phyloP scores from a whole-genome alignment of 2,329 filamentous ascomycete genomes.

The Xylariaceae sp. region DNA sequence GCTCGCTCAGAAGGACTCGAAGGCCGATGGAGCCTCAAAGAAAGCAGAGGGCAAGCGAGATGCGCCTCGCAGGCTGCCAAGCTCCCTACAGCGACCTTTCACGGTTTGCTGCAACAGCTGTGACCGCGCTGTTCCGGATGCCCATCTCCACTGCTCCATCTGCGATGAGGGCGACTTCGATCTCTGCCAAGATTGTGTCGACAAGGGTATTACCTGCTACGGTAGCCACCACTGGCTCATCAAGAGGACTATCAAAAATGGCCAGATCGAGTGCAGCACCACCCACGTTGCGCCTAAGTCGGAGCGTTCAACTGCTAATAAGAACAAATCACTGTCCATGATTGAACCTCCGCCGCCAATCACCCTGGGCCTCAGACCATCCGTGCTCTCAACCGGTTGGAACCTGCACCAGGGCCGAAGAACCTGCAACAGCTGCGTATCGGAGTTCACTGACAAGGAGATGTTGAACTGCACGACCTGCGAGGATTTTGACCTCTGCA shows the following conservation, averaged over 20 bases:
- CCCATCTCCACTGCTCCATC: slow-evolving; percentile 89
- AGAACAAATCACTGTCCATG: slow-evolving; percentile 2
- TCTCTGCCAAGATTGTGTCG: slow-evolving; percentile 74
- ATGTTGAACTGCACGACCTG: slow-evolving; percentile 83
- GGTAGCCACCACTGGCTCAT: slow-evolving; percentile 85
- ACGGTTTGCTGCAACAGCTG: slow-evolving; percentile 94
- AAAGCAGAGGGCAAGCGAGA: background rate
- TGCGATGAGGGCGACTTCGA: slow-evolving; percentile 95
- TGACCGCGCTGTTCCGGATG: slow-evolving; percentile 66
- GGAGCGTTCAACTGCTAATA: slow-evolving; percentile 24
- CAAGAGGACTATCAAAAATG: slow-evolving; percentile 75
- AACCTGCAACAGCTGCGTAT: slow-evolving; percentile 62
- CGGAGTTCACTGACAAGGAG: slow-evolving; percentile 65
- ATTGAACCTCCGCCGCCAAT: background rate
- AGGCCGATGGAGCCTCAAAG: slow-evolving; percentile 4
- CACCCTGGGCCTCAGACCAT: no score
- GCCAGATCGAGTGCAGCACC: slow-evolving; percentile 73
- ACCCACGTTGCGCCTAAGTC: slow-evolving; percentile 70
- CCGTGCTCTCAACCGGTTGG: background rate
- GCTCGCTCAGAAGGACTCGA: background rate
- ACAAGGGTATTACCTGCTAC: slow-evolving; percentile 67
- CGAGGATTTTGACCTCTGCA: slow-evolving; percentile 88
- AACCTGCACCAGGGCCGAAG: slow-evolving; percentile 28
- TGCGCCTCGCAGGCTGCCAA: background rate
- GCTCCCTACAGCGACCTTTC: slow-evolving; percentile 41